Evolutionary conservation across 192 early-diverging fungal genomes (phyloP).

Genomic region (Spinellus fusiger): DNA sequence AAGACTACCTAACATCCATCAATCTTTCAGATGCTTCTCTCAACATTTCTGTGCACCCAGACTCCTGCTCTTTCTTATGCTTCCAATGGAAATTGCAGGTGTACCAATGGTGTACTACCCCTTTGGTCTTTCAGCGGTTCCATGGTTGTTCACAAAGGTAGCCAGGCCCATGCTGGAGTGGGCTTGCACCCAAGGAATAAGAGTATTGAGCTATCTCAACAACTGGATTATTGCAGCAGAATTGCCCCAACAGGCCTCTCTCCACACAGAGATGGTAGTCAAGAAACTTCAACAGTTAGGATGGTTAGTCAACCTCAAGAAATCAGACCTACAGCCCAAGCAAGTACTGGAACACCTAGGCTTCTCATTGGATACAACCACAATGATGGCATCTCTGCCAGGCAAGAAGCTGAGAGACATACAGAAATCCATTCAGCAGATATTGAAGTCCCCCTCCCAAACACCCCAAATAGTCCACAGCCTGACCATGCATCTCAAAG

Average conservation of each 20-base stretch:
- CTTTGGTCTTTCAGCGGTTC: too few relatives aligned
- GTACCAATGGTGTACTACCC: too few relatives aligned
- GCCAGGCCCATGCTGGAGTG: neutral
- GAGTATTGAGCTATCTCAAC: neutral
- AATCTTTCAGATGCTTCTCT: neutral
- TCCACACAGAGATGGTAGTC: neutral
- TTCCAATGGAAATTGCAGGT: neutral
- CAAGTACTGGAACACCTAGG: too few relatives aligned
- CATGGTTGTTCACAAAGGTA: neutral
- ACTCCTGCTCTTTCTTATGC: neutral
- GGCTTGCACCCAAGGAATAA: neutral
- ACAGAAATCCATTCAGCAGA: constrained; percentile 17
- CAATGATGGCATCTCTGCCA: constrained; percentile 24
- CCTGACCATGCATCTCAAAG: too few relatives aligned
- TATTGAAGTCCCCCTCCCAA: neutral
- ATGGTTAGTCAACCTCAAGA: constrained; percentile 22
- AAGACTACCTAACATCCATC: neutral
- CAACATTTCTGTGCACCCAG: neutral
- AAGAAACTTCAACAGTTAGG: constrained; percentile 10
- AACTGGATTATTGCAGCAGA: constrained; percentile 3
- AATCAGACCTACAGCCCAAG: constrained; percentile 23
- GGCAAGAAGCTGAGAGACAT: constrained; percentile 25
- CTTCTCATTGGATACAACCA: constrained; percentile 14
- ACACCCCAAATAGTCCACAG: too few relatives aligned
- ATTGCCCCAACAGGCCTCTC: neutral